phyloP scores from a whole-genome alignment of 1,284 basidiomycete genomes.

The Cutaneotrichosporon spelunceum region DNA sequence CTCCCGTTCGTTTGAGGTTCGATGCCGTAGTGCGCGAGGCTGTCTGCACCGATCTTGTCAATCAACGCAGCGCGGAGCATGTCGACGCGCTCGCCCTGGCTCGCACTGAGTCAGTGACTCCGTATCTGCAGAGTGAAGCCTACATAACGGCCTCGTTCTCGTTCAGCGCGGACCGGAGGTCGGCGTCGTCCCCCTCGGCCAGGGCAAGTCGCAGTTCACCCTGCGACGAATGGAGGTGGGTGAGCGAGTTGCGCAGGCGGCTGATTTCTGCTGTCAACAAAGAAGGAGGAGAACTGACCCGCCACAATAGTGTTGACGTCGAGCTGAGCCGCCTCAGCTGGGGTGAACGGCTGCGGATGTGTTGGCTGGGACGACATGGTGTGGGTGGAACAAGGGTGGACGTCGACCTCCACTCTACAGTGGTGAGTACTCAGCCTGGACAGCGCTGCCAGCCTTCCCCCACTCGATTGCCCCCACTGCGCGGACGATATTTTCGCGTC shows the following conservation, averaged over 20 bases:
- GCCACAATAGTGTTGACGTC: slow-evolving; percentile 67
- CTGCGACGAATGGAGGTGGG: slow-evolving; percentile 64
- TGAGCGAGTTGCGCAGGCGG: slow-evolving; percentile 68
- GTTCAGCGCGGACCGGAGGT: slow-evolving; percentile 55
- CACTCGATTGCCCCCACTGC: background rate
- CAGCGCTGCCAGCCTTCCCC: background rate
- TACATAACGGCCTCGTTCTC: slow-evolving; percentile 61
- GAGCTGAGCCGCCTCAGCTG: slow-evolving; percentile 63
- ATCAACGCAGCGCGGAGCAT: slow-evolving; percentile 36
- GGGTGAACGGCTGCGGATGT: slow-evolving; percentile 70
- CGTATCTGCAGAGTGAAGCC: slow-evolving; percentile 27
- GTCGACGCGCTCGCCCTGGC: slow-evolving; percentile 39
- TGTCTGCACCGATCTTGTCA: slow-evolving; percentile 40
- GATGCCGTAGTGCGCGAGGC: slow-evolving; percentile 39
- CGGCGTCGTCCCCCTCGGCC: slow-evolving; percentile 42
- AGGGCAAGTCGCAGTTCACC: slow-evolving; percentile 58
- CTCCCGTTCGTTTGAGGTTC: slow-evolving; percentile 5
- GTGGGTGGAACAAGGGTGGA: background rate
- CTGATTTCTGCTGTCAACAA: slow-evolving; percentile 60
- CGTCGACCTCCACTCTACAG: background rate
- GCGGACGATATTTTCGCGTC: background rate
- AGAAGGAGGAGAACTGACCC: slow-evolving; percentile 54
- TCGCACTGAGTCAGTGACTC: slow-evolving; percentile 28
- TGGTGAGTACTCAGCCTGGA: background rate
- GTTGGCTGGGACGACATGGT: slow-evolving; percentile 50